Base-by-base conservation (phyloP, 345 rosid species). In the Capsella bursapastoris region DNA sequence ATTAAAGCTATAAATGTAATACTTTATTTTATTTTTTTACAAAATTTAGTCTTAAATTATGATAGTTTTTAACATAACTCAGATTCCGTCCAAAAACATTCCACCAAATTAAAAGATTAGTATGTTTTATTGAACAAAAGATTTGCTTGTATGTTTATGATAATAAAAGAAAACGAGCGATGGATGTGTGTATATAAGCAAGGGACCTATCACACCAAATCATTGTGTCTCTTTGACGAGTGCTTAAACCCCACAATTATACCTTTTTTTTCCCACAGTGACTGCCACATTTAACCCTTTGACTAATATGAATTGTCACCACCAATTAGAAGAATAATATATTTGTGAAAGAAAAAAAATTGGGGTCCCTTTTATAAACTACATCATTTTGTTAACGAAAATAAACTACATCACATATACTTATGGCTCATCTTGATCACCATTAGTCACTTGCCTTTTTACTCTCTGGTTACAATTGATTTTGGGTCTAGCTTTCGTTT, bases 251-350 rank as follows among this genome's bases (percentile, higher is more conserved):
- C 34, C 60, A 74, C 72, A 2, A 22, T 38, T 50, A 28, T 22
- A 22, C 25, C 45, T 57, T 43, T 43, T 67, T 29, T 75, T 13
- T 50, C 13, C 34, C 13, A 60, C 40, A 60, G 57, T 41, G 62
- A 75, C 12, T 67, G 62, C 51, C 68, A 43, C 79, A 68, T 51
- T 68, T 35, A 9, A 3, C 31, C 31, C 49, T 51, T 60, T 60
- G 73, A 60, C 73, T 48, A 68, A 14, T 59, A 75, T 41, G 63
- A 68, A 60, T 41, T 68, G 69, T 75, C 79, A 51, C 79, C 68
- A 75, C 73, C 73, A 41, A 40, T 67, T 10, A 31, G 45, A 31
- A 50, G 40, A 66, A 51, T 75, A 58, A 31, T 22, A 22, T 22
- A 22, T 22, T 41, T 60, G 12, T 15, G 38, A 74, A 27, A 22